phyloP scores from a whole-genome alignment of 2,329 filamentous ascomycete genomes.

The Daldinia eschscholtzii region DNA sequence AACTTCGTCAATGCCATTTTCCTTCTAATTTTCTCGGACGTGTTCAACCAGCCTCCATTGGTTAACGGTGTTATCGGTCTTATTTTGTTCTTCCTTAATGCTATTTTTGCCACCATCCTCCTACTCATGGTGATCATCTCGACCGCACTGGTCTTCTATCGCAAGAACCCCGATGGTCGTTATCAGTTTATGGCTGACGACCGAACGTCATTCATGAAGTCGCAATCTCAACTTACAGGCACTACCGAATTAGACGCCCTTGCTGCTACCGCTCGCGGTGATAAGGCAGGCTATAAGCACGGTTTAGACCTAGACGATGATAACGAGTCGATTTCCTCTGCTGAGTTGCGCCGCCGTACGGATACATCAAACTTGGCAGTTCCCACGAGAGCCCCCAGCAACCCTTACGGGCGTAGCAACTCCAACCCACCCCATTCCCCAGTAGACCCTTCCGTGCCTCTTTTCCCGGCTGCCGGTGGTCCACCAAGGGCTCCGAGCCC shows the following conservation, averaged over 20 bases:
- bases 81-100: constrained; percentile 85
- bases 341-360: constrained; percentile 60
- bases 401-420: constrained; percentile 41
- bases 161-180: constrained; percentile 87
- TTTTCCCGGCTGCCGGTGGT: constrained; percentile 60
- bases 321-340: constrained; percentile 73
- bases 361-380: constrained; percentile 46
- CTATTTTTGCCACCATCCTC: constrained; percentile 80
- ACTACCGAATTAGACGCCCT: constrained; percentile 86
- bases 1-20: constrained; percentile 88
- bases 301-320: constrained; percentile 78
- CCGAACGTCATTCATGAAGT: constrained; percentile 91
- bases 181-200: constrained; percentile 93
- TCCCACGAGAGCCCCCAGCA: constrained; percentile 31
- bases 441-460: constrained; percentile 63
- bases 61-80: constrained; percentile 87
- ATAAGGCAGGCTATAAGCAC: constrained; percentile 70
- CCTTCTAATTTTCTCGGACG: constrained; percentile 82
- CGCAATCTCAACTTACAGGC: constrained; percentile 75
- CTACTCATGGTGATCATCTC: constrained; percentile 82
- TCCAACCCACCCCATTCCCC: constrained; percentile 59
- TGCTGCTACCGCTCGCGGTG: constrained; percentile 83
- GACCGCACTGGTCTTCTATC: constrained; percentile 74
- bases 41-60: constrained; percentile 82
- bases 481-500: constrained; percentile 50